Evolutionary conservation across 2,329 filamentous ascomycete species (phyloP).

Genomic region (Hymenoscyphus linearis): DNA sequence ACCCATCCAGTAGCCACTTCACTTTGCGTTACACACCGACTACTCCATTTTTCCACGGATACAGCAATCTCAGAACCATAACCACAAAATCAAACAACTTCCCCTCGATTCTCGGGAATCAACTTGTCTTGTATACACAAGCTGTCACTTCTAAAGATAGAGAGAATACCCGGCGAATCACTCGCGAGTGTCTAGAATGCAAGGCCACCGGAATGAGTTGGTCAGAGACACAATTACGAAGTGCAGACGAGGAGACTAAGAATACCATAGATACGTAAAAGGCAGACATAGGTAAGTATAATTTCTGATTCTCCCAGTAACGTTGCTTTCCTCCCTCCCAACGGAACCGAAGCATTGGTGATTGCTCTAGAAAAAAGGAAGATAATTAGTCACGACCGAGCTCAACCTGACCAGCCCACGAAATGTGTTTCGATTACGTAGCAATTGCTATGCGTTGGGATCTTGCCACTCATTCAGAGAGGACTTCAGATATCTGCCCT

Average conservation of each 20-base stretch:
- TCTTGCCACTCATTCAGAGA: too few relatives aligned
- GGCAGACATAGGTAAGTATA: neutral
- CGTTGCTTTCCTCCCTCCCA: neutral
- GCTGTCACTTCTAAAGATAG: neutral
- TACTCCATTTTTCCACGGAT: neutral
- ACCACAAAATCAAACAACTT: constrained; percentile 1
- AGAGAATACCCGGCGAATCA: constrained; percentile 1
- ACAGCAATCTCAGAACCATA: neutral
- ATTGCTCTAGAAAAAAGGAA: neutral
- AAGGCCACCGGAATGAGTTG: constrained; percentile 3
- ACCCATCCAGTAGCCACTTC: neutral
- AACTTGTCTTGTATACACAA: neutral
- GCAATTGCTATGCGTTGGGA: neutral
- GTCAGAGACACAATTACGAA: constrained; percentile 5
- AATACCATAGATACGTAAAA: neutral
- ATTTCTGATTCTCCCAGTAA: neutral
- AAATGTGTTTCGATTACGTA: neutral
- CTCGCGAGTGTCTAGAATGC: neutral
- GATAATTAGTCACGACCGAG: neutral
- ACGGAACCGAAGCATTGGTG: neutral
- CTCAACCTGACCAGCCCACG: neutral
- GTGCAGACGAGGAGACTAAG: constrained; percentile 2
- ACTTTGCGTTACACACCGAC: neutral
- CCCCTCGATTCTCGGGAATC: neutral
- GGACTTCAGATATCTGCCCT: too few relatives aligned